A percentile compares a stretch with the other conserved stretches of the same genome.
These are phyloP conservation scores for Venturia pyrina DNA, from an alignment of 2,329 filamentous ascomycete genomes.

Conservation along the genomic window DNA sequence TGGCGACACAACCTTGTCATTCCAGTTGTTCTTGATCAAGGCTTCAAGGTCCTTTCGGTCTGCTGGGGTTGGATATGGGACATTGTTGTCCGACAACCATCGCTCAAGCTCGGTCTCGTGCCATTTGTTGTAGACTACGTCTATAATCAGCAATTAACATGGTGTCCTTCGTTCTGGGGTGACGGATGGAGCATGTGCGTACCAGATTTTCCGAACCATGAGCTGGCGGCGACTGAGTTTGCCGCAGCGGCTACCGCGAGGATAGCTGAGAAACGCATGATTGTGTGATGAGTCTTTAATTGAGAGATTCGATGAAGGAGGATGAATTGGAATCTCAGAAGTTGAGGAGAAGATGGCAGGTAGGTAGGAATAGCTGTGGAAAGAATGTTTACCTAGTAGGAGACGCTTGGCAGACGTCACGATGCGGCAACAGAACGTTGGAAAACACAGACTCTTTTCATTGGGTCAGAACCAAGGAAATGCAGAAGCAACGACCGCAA, in stretches of 20 bases:
- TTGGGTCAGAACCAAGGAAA: not conserved
- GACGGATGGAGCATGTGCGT: slow-evolving; percentile 28
- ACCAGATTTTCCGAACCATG: slow-evolving; percentile 83
- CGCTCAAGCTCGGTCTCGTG: slow-evolving; percentile 95
- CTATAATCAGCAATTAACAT: slow-evolving; percentile 20
- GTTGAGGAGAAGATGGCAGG: not conserved
- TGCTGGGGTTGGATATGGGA: slow-evolving; percentile 81
- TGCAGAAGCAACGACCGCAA: not conserved
- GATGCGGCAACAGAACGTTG: not conserved
- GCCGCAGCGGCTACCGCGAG: slow-evolving; percentile 63
- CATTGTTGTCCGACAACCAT: slow-evolving; percentile 86
- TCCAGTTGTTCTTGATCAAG: slow-evolving; percentile 85
- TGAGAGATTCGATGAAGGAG: not conserved
- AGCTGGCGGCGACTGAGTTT: slow-evolving; percentile 56
- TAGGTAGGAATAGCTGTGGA: not conserved
- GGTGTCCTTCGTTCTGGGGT: not conserved
- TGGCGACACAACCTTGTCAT: slow-evolving; percentile 60
- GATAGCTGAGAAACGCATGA: slow-evolving; percentile 69
- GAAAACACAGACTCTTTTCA: not conserved
- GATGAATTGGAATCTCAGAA: not conserved
- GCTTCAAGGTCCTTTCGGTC: slow-evolving; percentile 93
- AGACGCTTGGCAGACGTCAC: not conserved
- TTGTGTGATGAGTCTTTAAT: slow-evolving; percentile 19
- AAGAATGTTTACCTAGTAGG: not conserved
- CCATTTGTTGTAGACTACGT: slow-evolving; percentile 92